Evolutionary conservation across 805 yeast genomes (phyloP).

Genomic region (Saccharomycopsis capsularis): DNA sequence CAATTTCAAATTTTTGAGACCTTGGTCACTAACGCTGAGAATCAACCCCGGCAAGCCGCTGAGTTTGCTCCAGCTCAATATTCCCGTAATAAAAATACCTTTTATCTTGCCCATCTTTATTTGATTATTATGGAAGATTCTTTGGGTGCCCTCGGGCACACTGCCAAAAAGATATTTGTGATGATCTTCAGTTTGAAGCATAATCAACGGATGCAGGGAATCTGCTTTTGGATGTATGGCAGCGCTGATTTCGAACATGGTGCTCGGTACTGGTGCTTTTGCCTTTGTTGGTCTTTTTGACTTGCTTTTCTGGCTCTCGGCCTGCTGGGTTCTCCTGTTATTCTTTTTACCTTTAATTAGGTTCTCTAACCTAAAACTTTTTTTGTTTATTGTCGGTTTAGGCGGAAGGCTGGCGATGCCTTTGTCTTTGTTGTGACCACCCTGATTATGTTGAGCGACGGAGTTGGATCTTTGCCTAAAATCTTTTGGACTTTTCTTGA

Average conservation of each 20-base stretch:
- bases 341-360: no score
- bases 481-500: no score
- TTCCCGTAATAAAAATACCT: constrained; percentile 72
- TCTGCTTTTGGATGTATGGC: constrained; percentile 38
- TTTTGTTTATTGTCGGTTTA: no score
- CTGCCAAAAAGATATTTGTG: constrained; percentile 65
- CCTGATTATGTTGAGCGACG: no score
- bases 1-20: constrained; percentile 49
- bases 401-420: no score
- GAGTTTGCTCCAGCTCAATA: constrained; percentile 64
- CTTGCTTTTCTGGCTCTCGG: no score
- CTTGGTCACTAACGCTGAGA: constrained; percentile 75
- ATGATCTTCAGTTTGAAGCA: constrained; percentile 43
- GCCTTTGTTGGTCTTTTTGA: no score
- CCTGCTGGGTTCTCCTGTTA: no score
- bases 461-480: no score
- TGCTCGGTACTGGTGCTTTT: background rate
- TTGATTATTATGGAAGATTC: constrained; percentile 58
- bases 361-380: no score
- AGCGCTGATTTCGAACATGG: constrained; percentile 18
- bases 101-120: constrained; percentile 50
- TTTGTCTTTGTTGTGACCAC: no score
- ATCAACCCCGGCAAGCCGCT: constrained; percentile 93
- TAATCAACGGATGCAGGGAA: constrained; percentile 40
- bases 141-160: constrained; percentile 79